Evolutionary conservation across 2,329 filamentous ascomycete species (phyloP).

Genomic region (Colletotrichum musae): DNA sequence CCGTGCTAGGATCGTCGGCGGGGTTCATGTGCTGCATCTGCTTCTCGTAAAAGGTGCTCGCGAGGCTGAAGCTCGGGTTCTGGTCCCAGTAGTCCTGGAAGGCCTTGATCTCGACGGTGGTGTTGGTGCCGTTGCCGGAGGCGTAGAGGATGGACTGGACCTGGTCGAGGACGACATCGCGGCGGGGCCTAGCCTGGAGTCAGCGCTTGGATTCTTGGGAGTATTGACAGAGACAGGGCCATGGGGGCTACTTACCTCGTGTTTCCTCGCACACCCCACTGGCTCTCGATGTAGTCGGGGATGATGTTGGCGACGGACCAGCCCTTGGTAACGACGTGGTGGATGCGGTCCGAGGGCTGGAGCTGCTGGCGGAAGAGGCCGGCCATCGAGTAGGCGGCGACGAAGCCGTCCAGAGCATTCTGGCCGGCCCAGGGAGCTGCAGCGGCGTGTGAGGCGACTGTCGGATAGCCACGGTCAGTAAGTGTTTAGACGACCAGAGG

Average conservation of each 20-base stretch:
- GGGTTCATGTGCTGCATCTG: constrained; percentile 35
- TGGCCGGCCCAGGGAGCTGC: neutral
- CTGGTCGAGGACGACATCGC: constrained; percentile 26
- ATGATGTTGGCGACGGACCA: constrained; percentile 25
- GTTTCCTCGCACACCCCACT: constrained; percentile 35
- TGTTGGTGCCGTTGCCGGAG: constrained; percentile 34
- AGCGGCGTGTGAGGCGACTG: neutral
- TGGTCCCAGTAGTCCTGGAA: constrained; percentile 42
- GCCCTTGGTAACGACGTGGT: constrained; percentile 42
- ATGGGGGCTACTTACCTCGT: neutral
- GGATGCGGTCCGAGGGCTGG: constrained; percentile 43
- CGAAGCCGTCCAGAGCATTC: constrained; percentile 2
- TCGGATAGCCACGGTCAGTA: too few species aligned
- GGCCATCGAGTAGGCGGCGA: constrained; percentile 3
- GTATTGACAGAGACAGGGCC: neutral
- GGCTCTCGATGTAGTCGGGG: constrained; percentile 24
- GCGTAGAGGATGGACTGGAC: constrained; percentile 30
- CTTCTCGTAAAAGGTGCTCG: constrained; percentile 29
- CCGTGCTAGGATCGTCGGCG: constrained; percentile 24
- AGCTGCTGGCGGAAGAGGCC: constrained; percentile 45
- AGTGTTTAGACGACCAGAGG: too few species aligned
- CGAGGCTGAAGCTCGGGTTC: constrained; percentile 33
- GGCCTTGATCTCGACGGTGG: constrained; percentile 22
- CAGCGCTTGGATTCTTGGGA: neutral
- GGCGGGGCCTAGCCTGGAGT: constrained; percentile 24